phyloP scores from a whole-genome alignment of 148 eudicot genomes.

The Chenopodium berlandieri region DNA sequence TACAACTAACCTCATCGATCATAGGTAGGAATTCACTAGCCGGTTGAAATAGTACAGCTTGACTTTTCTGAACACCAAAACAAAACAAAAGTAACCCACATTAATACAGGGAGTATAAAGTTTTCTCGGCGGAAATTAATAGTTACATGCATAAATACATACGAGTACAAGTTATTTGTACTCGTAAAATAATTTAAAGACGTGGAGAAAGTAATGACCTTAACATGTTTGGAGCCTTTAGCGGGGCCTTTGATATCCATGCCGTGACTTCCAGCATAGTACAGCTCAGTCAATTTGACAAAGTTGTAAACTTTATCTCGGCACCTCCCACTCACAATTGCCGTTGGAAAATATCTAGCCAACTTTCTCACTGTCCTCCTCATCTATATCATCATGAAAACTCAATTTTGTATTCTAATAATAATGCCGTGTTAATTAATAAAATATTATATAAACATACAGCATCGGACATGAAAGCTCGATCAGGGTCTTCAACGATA shows the following conservation, averaged over 20 bases:
- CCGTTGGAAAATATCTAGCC: slow-evolving; percentile 80
- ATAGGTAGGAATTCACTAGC: slow-evolving; percentile 84
- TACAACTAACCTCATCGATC: slow-evolving; percentile 56
- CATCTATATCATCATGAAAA: slow-evolving; percentile 48
- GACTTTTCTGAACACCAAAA: slow-evolving; percentile 39
- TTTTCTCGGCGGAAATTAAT: too few species aligned
- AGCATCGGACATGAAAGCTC: slow-evolving; percentile 75
- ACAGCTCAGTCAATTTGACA: slow-evolving; percentile 70
- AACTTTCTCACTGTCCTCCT: slow-evolving; percentile 73
- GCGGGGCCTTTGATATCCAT: slow-evolving; percentile 96
- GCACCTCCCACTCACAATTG: slow-evolving; percentile 92
- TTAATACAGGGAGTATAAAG: not conserved
- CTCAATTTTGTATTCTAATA: too few species aligned
- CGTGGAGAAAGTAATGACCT: slow-evolving; percentile 20
- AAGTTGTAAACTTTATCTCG: slow-evolving; percentile 84
- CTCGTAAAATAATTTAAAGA: too few species aligned
- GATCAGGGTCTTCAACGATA: slow-evolving; percentile 81
- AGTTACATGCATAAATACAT: not conserved
- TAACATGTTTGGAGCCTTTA: slow-evolving; percentile 57
- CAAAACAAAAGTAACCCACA: not conserved
- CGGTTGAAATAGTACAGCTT: slow-evolving; percentile 74
- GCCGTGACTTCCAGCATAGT: slow-evolving; percentile 98
- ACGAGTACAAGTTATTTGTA: too few species aligned
- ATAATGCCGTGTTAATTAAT: too few species aligned
- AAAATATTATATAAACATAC: slow-evolving; percentile 27